Conservation (phyloP, 2,329 filamentous ascomycete species). For the Tolypocladium paradoxum region DNA sequence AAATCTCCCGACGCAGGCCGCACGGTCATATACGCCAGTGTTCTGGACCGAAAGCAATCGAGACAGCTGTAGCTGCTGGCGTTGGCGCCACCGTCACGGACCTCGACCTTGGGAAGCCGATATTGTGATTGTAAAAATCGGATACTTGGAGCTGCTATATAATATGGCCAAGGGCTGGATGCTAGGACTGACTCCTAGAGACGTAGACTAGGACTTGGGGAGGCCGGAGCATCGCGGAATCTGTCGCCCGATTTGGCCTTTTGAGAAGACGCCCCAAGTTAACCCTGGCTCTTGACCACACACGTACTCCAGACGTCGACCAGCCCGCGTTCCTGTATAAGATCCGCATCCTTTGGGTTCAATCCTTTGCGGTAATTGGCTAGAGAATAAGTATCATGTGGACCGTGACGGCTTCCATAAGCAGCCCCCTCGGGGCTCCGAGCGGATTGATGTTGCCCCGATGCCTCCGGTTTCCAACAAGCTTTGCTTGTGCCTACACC, state of each 20-base stretch:
- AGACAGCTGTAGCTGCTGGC: conserved; percentile 30
- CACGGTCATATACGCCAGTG: conserved; percentile 40
- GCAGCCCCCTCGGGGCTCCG: too few relatives aligned
- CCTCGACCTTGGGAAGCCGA: conserved; percentile 31
- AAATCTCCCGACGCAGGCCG: conserved; percentile 19
- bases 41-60: conserved; percentile 33
- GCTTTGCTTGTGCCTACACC: too few relatives aligned
- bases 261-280: conserved; percentile 13
- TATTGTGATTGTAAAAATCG: conserved; percentile 45
- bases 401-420: too few relatives aligned
- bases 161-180: conserved; percentile 44
- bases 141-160: conserved; percentile 43
- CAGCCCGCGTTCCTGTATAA: too few relatives aligned
- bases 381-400: too few relatives aligned
- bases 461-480: too few relatives aligned
- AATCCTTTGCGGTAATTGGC: too few relatives aligned
- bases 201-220: conserved; percentile 40
- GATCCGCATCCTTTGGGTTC: too few relatives aligned
- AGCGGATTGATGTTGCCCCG: too few relatives aligned
- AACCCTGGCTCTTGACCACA: too few relatives aligned
- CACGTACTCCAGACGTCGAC: too few relatives aligned
- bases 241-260: conserved; percentile 32
- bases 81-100: conserved; percentile 34
- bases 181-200: conserved; percentile 40
- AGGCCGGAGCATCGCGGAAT: conserved; percentile 37